Percentiles rank a stretch among this genome's conserved stretches.
Evolutionary conservation across 2,329 filamentous ascomycete species (phyloP).

Genomic region (Fusarium caatingaense): DNA sequence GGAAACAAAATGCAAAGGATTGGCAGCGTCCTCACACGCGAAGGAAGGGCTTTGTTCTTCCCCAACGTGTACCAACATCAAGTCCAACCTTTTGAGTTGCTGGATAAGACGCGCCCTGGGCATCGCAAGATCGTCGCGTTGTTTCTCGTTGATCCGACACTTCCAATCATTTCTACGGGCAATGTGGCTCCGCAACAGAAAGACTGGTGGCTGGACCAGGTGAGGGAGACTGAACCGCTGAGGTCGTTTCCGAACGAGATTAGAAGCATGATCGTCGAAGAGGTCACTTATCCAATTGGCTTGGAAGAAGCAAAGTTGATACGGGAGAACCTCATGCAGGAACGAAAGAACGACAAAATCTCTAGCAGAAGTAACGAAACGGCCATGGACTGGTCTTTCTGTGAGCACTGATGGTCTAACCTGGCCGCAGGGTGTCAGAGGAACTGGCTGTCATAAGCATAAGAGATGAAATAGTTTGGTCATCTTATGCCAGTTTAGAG

Average conservation of each 20-base stretch:
- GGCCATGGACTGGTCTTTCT: background rate
- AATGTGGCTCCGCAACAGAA: slow-evolving; percentile 11
- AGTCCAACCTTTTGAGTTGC: background rate
- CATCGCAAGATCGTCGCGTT: slow-evolving; percentile 10
- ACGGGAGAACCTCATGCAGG: background rate
- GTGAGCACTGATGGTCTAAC: background rate
- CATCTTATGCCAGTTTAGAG: no score
- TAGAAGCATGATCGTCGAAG: background rate
- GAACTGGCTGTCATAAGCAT: no score
- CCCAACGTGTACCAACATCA: slow-evolving; percentile 7
- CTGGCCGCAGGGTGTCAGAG: no score
- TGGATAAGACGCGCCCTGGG: background rate
- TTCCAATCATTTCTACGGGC: background rate
- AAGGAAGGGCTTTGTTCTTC: slow-evolving; percentile 2
- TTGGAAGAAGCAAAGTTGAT: background rate
- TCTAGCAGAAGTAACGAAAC: no score
- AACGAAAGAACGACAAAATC: background rate
- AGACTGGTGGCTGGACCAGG: background rate
- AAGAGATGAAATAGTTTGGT: no score
- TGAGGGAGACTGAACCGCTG: background rate
- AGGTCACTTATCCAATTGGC: background rate
- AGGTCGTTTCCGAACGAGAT: background rate
- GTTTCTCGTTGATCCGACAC: background rate
- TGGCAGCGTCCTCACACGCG: background rate
- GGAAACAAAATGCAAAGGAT: background rate